These are phyloP conservation scores for Globisporangium orthogonon DNA, from an alignment of 352 stramenopile species.

Conservation along the genomic window DNA sequence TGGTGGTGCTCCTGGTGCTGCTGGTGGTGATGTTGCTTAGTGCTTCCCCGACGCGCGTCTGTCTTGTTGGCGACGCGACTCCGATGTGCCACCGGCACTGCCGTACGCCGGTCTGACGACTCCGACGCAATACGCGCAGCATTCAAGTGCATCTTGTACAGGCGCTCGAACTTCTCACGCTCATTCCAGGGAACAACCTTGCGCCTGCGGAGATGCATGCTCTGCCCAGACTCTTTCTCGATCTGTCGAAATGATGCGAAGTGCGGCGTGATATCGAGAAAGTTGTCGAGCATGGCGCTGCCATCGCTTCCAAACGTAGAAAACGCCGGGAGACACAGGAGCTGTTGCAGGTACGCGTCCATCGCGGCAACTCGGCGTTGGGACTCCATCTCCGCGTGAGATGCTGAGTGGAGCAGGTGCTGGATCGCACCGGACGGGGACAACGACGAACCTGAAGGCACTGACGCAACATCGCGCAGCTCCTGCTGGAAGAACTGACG, in stretches of 20 bases:
- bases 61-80: not conserved
- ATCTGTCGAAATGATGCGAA: conserved; percentile 36
- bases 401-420: conserved; percentile 20
- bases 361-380: conserved; percentile 29
- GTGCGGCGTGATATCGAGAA: conserved; percentile 59
- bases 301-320: conserved; percentile 49
- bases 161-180: conserved; percentile 40
- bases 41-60: conserved; percentile 1
- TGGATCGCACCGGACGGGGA: conserved; percentile 13
- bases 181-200: conserved; percentile 46
- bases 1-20: conserved; percentile 16
- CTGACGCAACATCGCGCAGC: conserved; percentile 34
- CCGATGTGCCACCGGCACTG: conserved; percentile 2
- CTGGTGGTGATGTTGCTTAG: conserved; percentile 5
- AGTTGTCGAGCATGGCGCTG: conserved; percentile 53
- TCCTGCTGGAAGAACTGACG: conserved; percentile 33
- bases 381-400: conserved; percentile 23
- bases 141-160: conserved; percentile 44
- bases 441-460: conserved; percentile 25
- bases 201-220: conserved; percentile 38
- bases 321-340: conserved; percentile 45
- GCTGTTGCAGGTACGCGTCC: conserved; percentile 43
- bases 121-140: conserved; percentile 15
- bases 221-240: conserved; percentile 37
- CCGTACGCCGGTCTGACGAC: not conserved